These are phyloP conservation scores for Apiospora sp. DNA, from an alignment of 2,329 filamentous ascomycete species.

Conservation along the genomic window DNA sequence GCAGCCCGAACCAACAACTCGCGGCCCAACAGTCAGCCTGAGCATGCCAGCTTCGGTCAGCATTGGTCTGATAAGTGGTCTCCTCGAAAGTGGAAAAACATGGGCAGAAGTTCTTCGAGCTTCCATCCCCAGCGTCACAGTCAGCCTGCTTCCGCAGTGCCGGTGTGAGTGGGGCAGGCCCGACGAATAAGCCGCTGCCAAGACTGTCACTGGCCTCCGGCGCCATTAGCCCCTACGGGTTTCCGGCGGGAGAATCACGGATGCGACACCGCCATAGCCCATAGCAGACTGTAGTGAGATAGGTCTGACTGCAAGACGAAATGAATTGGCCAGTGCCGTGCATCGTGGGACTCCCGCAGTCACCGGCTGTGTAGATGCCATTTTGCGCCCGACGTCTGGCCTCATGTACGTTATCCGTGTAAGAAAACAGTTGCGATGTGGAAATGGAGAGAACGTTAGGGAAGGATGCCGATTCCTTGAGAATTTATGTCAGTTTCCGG, in stretches of 20 bases:
- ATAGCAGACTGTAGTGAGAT: neutral
- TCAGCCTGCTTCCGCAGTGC: neutral
- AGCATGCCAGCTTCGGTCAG: neutral
- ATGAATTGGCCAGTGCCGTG: neutral
- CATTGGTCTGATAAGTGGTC: neutral
- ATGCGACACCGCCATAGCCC: neutral
- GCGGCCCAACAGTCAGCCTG: slow-evolving; percentile 18
- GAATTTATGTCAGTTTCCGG: neutral
- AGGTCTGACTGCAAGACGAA: neutral
- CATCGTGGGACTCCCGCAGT: neutral
- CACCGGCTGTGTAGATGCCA: neutral
- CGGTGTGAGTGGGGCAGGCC: neutral
- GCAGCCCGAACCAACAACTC: neutral
- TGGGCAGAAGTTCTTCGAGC: neutral
- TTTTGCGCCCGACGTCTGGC: neutral
- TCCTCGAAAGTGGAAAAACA: neutral
- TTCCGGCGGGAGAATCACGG: neutral
- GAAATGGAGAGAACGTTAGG: too few relatives aligned
- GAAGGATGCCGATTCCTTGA: too few relatives aligned
- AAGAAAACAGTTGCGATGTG: neutral
- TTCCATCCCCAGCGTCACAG: neutral
- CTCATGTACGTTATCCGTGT: neutral
- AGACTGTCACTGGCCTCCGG: slow-evolving; percentile 12
- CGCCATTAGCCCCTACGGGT: neutral
- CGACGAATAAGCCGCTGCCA: slow-evolving; percentile 16